Base-by-base conservation (phyloP, 306 rosid genomes). In the Medicago ruthenica region DNA sequence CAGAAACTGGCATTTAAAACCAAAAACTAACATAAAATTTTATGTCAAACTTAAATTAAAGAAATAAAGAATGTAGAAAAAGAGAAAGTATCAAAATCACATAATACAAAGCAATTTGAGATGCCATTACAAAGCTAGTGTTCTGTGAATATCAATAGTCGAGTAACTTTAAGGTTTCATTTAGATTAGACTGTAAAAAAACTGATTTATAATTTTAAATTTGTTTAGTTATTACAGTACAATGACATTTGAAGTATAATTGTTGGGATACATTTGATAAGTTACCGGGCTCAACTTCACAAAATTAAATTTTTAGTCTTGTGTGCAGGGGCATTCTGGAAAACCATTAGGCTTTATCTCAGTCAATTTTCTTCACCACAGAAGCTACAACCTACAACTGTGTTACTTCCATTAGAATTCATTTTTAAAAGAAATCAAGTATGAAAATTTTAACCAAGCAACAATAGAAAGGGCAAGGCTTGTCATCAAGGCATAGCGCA, bases 1-100 rank as follows among this genome's bases (percentile, higher is more conserved):
- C 42, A 82, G 21, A 84, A 72, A 27, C 53, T 44, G 48, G 67
- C 70, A 78, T 3, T 73, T 20, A 59, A 57, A 57, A 58, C 80
- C 37, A 80, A 22, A 84, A 75, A 24, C 62, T 27, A 47, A 72
- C 57, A 77, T 9, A 58, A 40, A 6, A 8, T 27, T 27, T 27
- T 27, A 54, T 1, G 16, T 74, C 61, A 21, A 74, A 80, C 44
- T 75, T 21, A 15, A 5, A 73, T 17, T 21, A 12, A 53, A 15
- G 37, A 34, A 34, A 34, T 34, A 34, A 34, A 66, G 18, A 22
- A 20, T 36, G 11, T 40, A 1, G 1, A 76, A 62, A 58, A 59
- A 48, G 20, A 47, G 37, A 70, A 70, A 57, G 39, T 2, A 54
- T 64, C 50, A 39, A 20, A 76, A 60, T 74, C 16, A 41, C 67